A percentile compares a stretch with the other conserved stretches of the same genome.
Conservation (phyloP, 106 monocot species). For the Phalaenopsis equestris region DNA sequence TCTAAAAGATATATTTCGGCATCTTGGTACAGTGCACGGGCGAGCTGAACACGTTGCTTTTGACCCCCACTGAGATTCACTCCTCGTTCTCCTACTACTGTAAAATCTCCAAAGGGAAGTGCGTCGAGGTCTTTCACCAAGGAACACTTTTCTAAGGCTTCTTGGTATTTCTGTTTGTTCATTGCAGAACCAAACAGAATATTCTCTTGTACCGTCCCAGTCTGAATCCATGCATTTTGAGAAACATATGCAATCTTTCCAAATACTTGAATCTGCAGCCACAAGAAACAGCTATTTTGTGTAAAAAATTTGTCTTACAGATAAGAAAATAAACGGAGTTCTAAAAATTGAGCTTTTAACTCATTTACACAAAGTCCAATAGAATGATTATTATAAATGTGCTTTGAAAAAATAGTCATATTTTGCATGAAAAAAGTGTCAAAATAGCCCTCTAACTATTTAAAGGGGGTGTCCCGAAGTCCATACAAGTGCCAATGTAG, state of each 20-base stretch:
- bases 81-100: constrained; percentile 85
- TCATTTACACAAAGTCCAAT: background rate
- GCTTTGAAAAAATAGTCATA: too few relatives aligned
- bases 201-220: constrained; percentile 57
- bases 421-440: too few relatives aligned
- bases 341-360: background rate
- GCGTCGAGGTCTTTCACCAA: constrained; percentile 78
- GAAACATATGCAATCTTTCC: constrained; percentile 68
- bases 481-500: too few relatives aligned
- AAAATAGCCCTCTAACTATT: too few relatives aligned
- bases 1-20: constrained; percentile 86
- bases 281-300: background rate
- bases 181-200: constrained; percentile 60
- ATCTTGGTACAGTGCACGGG: constrained; percentile 79
- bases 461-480: too few relatives aligned
- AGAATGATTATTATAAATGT: background rate
- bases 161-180: constrained; percentile 41
- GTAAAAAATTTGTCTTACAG: background rate
- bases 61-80: constrained; percentile 92
- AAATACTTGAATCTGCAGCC: constrained; percentile 42
- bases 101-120: constrained; percentile 75
- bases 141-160: constrained; percentile 57
- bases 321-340: background rate
- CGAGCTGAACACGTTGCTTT: constrained; percentile 92
- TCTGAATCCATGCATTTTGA: constrained; percentile 73